Base-by-base conservation (phyloP, 2,329 filamentous ascomycete genomes). In the Cladosporium colombiae region DNA sequence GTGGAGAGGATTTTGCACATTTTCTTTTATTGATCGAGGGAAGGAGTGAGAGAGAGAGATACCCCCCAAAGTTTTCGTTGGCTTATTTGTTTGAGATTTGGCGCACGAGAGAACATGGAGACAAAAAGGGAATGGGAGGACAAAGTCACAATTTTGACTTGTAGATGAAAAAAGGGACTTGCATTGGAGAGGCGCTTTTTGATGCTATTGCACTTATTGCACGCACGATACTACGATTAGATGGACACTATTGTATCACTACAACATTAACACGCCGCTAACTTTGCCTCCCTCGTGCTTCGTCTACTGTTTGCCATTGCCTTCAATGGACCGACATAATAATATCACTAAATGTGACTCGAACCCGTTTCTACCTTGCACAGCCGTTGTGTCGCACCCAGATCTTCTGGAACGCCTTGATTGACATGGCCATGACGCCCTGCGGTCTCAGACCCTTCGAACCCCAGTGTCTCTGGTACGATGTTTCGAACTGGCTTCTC, bases 141-240 rank as follows among this genome's bases (percentile, higher is more conserved):
- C 8, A 52, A 62, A 62, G 29, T 62, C 46, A 52, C 59, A 50
- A 21, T 50, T 40, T 23, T 25, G 46, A 35, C 49, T 53, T 63
- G 50, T 55, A 63, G 61, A 55, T 63, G 61, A 52, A 53, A 55
- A 40, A 62, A 37, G 23, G 55, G 56, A 46, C 21, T 62, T 63
- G 61, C 61, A 63, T 63, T 23, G 31, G 59, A 52, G 16, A 33
- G 46, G 33, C 21, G 29, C 29, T 56, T n/a, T 25, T 40, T 59
- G 33, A 37, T 59, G 61, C 49, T 31, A 27, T 52, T 63, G 33
- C 61, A 56, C 1, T 33, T 46, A 27, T 29, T 35, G 37, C 50
- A 31, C 27, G 61, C 61, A 63, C 49, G 61, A 63, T 63, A 63
- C 50, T 63, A 63, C 61, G 61, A 63, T 63, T 63, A 63, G 61